phyloP scores from a whole-genome alignment of 306 rosid species.

The Lathyrus tuberosus region DNA sequence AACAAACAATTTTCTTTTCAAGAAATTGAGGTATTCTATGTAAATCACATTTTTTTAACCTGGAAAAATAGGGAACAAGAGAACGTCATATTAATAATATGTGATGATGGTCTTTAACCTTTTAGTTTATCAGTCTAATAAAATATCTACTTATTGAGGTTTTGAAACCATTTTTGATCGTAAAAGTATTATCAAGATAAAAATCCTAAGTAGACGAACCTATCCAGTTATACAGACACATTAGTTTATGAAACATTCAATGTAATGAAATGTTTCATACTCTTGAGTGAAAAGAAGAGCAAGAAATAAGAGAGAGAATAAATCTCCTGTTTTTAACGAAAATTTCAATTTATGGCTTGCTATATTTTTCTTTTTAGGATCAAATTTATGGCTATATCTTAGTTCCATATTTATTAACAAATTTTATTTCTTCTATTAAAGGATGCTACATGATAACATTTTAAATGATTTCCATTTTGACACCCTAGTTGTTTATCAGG shows the following conservation, averaged over 20 bases:
- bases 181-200: slow-evolving; percentile 22
- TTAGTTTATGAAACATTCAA: slow-evolving; percentile 25
- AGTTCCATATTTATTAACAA: slow-evolving; percentile 25
- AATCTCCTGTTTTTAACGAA: slow-evolving; percentile 11
- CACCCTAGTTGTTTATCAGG: slow-evolving; percentile 59
- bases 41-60: slow-evolving; percentile 17
- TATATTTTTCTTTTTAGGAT: background rate
- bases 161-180: slow-evolving; percentile 31
- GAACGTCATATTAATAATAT: slow-evolving; percentile 28
- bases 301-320: slow-evolving; percentile 27
- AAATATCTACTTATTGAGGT: slow-evolving; percentile 22
- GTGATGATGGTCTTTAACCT: slow-evolving; percentile 7
- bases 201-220: slow-evolving; percentile 7
- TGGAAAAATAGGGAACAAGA: slow-evolving; percentile 17
- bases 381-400: background rate
- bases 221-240: slow-evolving; percentile 12
- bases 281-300: slow-evolving; percentile 14
- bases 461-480: slow-evolving; percentile 36
- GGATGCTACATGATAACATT: slow-evolving; percentile 24
- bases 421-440: slow-evolving; percentile 22
- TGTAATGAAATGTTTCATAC: slow-evolving; percentile 23
- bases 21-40: slow-evolving; percentile 70
- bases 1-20: slow-evolving; percentile 66
- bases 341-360: background rate
- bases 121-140: slow-evolving; percentile 30